Evolutionary conservation across 257 asterid genomes (phyloP), one percentile per base, ranked within the genome.

Genomic region (Lycium ferocissimum): DNA sequence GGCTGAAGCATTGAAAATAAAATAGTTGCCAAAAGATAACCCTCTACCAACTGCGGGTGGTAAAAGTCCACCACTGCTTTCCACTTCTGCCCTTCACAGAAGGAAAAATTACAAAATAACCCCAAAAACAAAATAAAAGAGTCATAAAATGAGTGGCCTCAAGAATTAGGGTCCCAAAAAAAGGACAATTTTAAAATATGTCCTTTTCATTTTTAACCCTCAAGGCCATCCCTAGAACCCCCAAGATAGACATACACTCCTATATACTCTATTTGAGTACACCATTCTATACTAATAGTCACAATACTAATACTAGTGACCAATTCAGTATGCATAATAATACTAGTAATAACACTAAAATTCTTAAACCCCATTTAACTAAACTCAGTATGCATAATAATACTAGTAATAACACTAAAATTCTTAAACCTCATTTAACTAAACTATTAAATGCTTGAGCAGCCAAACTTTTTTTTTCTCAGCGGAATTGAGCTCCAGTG

Each of bases 401-500:
- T 40, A 40, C 11, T 58, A 58, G n/a, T 54, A 54, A 40, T 40
- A 40, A 40, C 5, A 40, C 3, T 13, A 13, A 2, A 12, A 56
- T 7, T 56, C 20, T 69, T 37, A 71, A 43, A 72, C 18, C 38
- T 57, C 37, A 9, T 40, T 71, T 38, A 40, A 4, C 79, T 71
- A 71, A 71, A 71, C 51, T 40, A 3, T 4, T 1, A 71, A 45
- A 71, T 71, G 7, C 33, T 26, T 26, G 33, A 26, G 33, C 1
- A 26, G 33, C 33, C 33, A 26, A 26, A 40, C 45, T 40, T 40
- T 40, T 40, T 2, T 4, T 71, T 38, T 18, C 22, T 86, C 86
- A 92, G 83, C 83, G 92, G 88, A 95, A 95, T 47, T 94, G 97
- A 38, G 94, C 96, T 17, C 98, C 98, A 78, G 94, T 45, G 53